Percentiles rank a stretch among this genome's conserved stretches.
phyloP scores from a whole-genome alignment of 2,329 filamentous ascomycete species.

The Biscogniauxia mediterranea region DNA sequence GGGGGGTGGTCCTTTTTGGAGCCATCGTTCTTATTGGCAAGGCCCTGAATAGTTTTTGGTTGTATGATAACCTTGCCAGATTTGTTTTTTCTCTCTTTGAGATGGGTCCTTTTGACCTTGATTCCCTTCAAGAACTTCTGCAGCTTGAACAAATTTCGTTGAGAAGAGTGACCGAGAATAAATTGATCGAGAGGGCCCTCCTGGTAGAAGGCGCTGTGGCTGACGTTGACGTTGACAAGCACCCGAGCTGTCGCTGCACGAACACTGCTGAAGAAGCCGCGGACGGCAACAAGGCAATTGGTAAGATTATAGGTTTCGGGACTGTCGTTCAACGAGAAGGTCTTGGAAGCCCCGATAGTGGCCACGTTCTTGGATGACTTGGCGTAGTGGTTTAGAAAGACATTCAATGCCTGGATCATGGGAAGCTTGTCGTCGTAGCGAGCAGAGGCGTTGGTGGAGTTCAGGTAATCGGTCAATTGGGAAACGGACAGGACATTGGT shows the following conservation, averaged over 20 bases:
- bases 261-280: slow-evolving; percentile 36
- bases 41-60: slow-evolving; percentile 36
- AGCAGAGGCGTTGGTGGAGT: slow-evolving; percentile 22
- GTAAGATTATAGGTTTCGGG: slow-evolving; percentile 22
- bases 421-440: slow-evolving; percentile 26
- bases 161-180: slow-evolving; percentile 20
- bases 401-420: slow-evolving; percentile 23
- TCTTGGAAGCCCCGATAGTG: slow-evolving; percentile 32
- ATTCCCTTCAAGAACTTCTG: slow-evolving; percentile 39
- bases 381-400: slow-evolving; percentile 33
- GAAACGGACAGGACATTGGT: slow-evolving; percentile 26
- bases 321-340: slow-evolving; percentile 20
- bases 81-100: slow-evolving; percentile 33
- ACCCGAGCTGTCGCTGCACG: slow-evolving; percentile 34
- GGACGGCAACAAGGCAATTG: slow-evolving; percentile 29
- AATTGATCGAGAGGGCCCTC: neutral
- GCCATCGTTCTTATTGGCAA: slow-evolving; percentile 38
- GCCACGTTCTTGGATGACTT: slow-evolving; percentile 25
- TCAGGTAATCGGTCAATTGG: slow-evolving; percentile 27
- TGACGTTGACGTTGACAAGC: slow-evolving; percentile 38
- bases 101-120: slow-evolving; percentile 39
- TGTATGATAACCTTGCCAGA: slow-evolving; percentile 33
- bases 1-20: slow-evolving; percentile 27
- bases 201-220: slow-evolving; percentile 35
- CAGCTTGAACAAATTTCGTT: slow-evolving; percentile 16